Conservation (phyloP, 2,329 filamentous ascomycete genomes). For the Penicillium sp. region DNA sequence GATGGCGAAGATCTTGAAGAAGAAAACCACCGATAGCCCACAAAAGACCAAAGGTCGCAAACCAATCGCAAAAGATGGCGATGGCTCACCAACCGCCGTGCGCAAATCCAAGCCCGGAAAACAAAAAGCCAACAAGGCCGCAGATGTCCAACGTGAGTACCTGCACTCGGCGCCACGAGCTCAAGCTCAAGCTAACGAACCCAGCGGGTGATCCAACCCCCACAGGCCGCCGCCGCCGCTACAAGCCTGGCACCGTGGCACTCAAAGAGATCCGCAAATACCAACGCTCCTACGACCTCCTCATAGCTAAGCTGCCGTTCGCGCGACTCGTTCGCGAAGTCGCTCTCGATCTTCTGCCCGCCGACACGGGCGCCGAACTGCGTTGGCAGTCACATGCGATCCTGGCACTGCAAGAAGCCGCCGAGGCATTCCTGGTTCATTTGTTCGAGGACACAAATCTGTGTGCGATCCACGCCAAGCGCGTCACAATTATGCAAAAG, state of each 20-base stretch:
- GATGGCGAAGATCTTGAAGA: slow-evolving; percentile 15
- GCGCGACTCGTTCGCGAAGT: slow-evolving; percentile 54
- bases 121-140: slow-evolving; percentile 20
- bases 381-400: slow-evolving; percentile 97
- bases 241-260: slow-evolving; percentile 78
- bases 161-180: not conserved
- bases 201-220: slow-evolving; percentile 74
- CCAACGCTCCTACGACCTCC: slow-evolving; percentile 84
- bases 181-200: slow-evolving; percentile 9
- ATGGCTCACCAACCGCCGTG: slow-evolving; percentile 18
- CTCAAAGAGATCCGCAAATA: slow-evolving; percentile 89
- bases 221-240: slow-evolving; percentile 61
- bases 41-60: slow-evolving; percentile 7
- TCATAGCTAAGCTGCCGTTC: slow-evolving; percentile 64
- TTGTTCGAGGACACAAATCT: slow-evolving; percentile 97
- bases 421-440: slow-evolving; percentile 94
- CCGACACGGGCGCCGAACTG: slow-evolving; percentile 65
- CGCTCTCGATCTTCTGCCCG: slow-evolving; percentile 59
- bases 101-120: slow-evolving; percentile 27
- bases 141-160: slow-evolving; percentile 40
- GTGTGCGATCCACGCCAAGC: slow-evolving; percentile 93
- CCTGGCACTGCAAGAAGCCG: slow-evolving; percentile 86
- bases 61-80: slow-evolving; percentile 9
- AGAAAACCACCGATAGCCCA: slow-evolving; percentile 13
- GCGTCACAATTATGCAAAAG: slow-evolving; percentile 97